These are phyloP conservation scores for Neotropicomus parvogracilis DNA, from an alignment of 1,284 basidiomycete species.

Conservation along the genomic window DNA sequence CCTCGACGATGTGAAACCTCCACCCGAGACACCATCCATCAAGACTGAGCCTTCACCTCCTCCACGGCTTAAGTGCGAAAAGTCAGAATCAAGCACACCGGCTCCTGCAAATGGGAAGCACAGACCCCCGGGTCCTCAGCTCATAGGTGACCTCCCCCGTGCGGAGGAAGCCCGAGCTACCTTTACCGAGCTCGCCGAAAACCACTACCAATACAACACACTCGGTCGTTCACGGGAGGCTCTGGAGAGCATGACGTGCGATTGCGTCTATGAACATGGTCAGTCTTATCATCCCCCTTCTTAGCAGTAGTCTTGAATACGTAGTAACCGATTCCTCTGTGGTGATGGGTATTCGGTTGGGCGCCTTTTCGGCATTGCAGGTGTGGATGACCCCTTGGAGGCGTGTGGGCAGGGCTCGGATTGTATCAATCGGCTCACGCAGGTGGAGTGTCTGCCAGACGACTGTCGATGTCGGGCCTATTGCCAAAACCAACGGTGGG, in stretches of 20 bases:
- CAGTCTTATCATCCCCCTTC: slow-evolving; percentile 34
- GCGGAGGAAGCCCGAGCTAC: slow-evolving; percentile 72
- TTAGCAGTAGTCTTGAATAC: slow-evolving; percentile 29
- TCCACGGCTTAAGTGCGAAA: slow-evolving; percentile 26
- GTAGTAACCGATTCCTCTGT: slow-evolving; percentile 20
- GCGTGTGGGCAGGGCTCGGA: slow-evolving; percentile 90
- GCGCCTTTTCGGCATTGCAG: slow-evolving; percentile 36
- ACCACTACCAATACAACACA: slow-evolving; percentile 86
- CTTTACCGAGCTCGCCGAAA: slow-evolving; percentile 73
- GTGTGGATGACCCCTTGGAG: slow-evolving; percentile 51
- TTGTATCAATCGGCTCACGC: slow-evolving; percentile 97
- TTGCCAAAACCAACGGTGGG: slow-evolving; percentile 92
- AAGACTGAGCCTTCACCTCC: slow-evolving; percentile 29
- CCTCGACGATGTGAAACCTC: slow-evolving; percentile 26
- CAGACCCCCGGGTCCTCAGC: slow-evolving; percentile 46
- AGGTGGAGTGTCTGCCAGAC: slow-evolving; percentile 88
- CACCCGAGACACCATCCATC: slow-evolving; percentile 30
- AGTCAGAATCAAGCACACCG: slow-evolving; percentile 32
- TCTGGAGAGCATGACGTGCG: slow-evolving; percentile 91
- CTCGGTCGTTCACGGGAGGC: slow-evolving; percentile 86
- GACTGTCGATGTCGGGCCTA: slow-evolving; percentile 83
- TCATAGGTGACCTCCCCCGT: slow-evolving; percentile 75
- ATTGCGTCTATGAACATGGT: slow-evolving; percentile 84
- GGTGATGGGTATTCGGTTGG: slow-evolving; percentile 19
- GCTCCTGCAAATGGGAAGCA: slow-evolving; percentile 28